Base-by-base conservation (phyloP, 345 rosid species). In the Eucalyptus urophylla region DNA sequence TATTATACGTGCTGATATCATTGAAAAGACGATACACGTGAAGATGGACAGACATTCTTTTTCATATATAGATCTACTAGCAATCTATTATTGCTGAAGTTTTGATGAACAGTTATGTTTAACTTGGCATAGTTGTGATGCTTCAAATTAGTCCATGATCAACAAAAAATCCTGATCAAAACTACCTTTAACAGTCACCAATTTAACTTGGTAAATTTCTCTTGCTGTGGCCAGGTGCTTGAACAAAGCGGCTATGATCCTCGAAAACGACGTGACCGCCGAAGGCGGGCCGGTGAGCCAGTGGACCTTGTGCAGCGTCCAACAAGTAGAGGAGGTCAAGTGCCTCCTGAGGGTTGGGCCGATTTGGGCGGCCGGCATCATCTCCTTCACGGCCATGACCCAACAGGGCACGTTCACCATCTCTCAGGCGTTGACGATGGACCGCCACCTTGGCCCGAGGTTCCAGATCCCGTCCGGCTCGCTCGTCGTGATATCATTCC, bases 301-400 rank as follows among this genome's bases (percentile, higher is more conserved):
- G 17, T 94, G 97, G 97, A 90, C 92, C 50, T 92, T 96, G 14
- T 91, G 95, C 93, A 95, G 95, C 88, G 49, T 96, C 72, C 96
- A 94, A 89, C 93, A 95, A 69, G 95, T 96, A 2, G 98, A 96
- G 91, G 97, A 95, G 60, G 89, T 94, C 33, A 96, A 96, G 90
- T 95, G 96, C 92, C 33, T 96, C 17, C 86, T 95, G 87, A 92
- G 90, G 90, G 87, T 95, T 27, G 14, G 92, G 14, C 97, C 97
- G 5, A 89, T 96, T 43, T 94, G 97, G 97, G 92, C 94, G 11
- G 87, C 97, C 3, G 95, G 92, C 76, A 92, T 95, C 29, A 87
- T 95, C 25, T 51, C 92, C 87, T 90, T 93, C 51, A 90, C 90
- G 29, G 51, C 96, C 90, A 88, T 94, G 45, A 25, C 69, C 56